phyloP scores from a whole-genome alignment of 1,284 basidiomycete species.

The Apiotrichum laibachii region DNA sequence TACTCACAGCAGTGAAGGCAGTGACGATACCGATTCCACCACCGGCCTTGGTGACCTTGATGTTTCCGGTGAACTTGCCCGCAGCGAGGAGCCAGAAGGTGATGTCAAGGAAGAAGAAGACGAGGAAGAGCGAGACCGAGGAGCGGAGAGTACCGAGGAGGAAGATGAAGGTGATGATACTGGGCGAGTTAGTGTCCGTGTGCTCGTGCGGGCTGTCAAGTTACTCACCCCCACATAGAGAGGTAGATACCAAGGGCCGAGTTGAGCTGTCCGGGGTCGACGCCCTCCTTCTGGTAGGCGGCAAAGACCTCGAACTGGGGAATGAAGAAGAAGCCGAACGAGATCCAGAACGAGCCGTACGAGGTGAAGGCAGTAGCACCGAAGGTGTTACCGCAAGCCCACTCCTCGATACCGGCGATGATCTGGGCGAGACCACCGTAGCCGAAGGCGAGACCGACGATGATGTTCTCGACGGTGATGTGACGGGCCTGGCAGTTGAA shows the following conservation, averaged over 20 bases:
- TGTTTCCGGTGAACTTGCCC: slow-evolving; percentile 39
- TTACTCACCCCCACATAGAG: slow-evolving; percentile 42
- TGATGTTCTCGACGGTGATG: slow-evolving; percentile 62
- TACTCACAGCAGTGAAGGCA: slow-evolving; percentile 1
- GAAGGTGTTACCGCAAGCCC: slow-evolving; percentile 66
- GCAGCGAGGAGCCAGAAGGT: slow-evolving; percentile 55
- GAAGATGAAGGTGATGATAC: slow-evolving; percentile 61
- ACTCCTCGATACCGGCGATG: slow-evolving; percentile 61
- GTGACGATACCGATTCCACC: slow-evolving; percentile 64
- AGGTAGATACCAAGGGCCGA: slow-evolving; percentile 54
- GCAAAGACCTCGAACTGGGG: slow-evolving; percentile 55
- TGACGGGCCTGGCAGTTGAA: slow-evolving; percentile 49
- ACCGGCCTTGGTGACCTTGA: slow-evolving; percentile 59
- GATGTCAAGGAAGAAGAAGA: slow-evolving; percentile 70
- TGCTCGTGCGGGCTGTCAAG: neutral
- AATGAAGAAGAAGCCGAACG: slow-evolving; percentile 42
- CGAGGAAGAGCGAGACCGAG: slow-evolving; percentile 20
- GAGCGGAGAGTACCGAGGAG: slow-evolving; percentile 52
- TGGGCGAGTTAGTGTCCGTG: slow-evolving; percentile 7
- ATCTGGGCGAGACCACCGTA: slow-evolving; percentile 75
- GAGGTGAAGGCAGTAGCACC: slow-evolving; percentile 69
- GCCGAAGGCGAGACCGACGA: slow-evolving; percentile 78
- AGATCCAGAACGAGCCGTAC: slow-evolving; percentile 67
- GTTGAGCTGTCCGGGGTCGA: slow-evolving; percentile 52
- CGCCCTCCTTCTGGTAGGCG: slow-evolving; percentile 34